Evolutionary conservation across 2,329 filamentous ascomycete genomes (phyloP).

Genomic region (Penicillium nordicum): DNA sequence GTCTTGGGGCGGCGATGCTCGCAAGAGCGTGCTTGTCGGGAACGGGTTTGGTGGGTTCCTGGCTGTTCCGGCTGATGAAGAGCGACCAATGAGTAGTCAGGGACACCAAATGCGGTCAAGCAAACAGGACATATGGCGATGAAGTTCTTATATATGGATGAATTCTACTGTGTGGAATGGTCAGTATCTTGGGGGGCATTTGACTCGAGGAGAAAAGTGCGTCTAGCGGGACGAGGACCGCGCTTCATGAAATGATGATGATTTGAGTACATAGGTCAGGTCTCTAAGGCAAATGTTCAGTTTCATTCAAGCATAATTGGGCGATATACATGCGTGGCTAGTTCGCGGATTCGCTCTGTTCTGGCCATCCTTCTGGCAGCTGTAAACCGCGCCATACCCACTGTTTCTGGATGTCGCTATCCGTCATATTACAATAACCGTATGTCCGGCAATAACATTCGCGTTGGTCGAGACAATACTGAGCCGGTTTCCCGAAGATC

Average conservation of each 20-base stretch:
- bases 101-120: slow-evolving; percentile 31
- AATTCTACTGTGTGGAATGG: background rate
- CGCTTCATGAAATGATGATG: background rate
- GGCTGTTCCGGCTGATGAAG: slow-evolving; percentile 57
- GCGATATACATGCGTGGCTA: background rate
- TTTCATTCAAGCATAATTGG: slow-evolving; percentile 1
- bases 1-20: slow-evolving; percentile 57
- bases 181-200: background rate
- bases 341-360: background rate
- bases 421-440: slow-evolving; percentile 24
- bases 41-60: slow-evolving; percentile 66
- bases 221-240: background rate
- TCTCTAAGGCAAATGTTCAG: background rate
- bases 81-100: slow-evolving; percentile 36
- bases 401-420: slow-evolving; percentile 16
- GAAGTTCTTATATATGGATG: slow-evolving; percentile 4
- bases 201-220: background rate
- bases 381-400: slow-evolving; percentile 22
- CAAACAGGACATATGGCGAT: slow-evolving; percentile 41
- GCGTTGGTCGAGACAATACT: slow-evolving; percentile 18
- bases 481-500: slow-evolving; percentile 24
- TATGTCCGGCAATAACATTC: slow-evolving; percentile 27
- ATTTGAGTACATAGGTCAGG: background rate
- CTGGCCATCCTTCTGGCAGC: slow-evolving; percentile 21
- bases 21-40: slow-evolving; percentile 62